Percentiles rank a stretch among this genome's conserved stretches.
These are phyloP conservation scores for Ogataea henricii DNA, from an alignment of 805 yeast genomes.

Conservation along the genomic window DNA sequence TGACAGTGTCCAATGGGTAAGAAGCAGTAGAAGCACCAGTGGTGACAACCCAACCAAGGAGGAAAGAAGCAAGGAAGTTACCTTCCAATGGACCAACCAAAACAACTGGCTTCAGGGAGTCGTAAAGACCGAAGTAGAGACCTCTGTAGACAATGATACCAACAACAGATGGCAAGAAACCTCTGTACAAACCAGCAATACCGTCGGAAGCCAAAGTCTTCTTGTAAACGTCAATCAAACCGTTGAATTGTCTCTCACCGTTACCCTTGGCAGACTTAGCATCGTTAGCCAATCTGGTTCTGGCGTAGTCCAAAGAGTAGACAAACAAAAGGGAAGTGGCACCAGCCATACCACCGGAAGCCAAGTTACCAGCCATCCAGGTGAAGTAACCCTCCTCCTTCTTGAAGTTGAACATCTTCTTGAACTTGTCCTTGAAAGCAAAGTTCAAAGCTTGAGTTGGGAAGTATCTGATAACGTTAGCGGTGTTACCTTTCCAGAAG, in stretches of 20 bases:
- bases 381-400: slow-evolving; percentile 89
- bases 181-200: slow-evolving; percentile 98
- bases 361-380: slow-evolving; percentile 98
- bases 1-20: slow-evolving; percentile 98
- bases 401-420: slow-evolving; percentile 95
- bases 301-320: slow-evolving; percentile 96
- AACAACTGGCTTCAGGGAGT: slow-evolving; percentile 93
- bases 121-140: slow-evolving; percentile 97
- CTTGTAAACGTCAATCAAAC: slow-evolving; percentile 94
- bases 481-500: slow-evolving; percentile 99
- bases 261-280: slow-evolving; percentile 84
- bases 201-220: slow-evolving; percentile 95
- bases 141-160: slow-evolving; percentile 99
- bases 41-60: slow-evolving; percentile 96
- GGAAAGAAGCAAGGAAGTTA: slow-evolving; percentile 92
- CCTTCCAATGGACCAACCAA: slow-evolving; percentile 94
- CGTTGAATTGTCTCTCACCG: slow-evolving; percentile 96
- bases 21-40: slow-evolving; percentile 98
- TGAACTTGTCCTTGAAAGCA: slow-evolving; percentile 97
- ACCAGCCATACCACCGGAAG: slow-evolving; percentile 99
- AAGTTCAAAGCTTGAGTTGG: slow-evolving; percentile 99
- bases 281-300: slow-evolving; percentile 99
- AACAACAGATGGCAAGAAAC: slow-evolving; percentile 97
- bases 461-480: slow-evolving; percentile 98
- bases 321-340: slow-evolving; percentile 91